Evolutionary conservation across 805 yeast species (phyloP).

Genomic region (Candida argentea): DNA sequence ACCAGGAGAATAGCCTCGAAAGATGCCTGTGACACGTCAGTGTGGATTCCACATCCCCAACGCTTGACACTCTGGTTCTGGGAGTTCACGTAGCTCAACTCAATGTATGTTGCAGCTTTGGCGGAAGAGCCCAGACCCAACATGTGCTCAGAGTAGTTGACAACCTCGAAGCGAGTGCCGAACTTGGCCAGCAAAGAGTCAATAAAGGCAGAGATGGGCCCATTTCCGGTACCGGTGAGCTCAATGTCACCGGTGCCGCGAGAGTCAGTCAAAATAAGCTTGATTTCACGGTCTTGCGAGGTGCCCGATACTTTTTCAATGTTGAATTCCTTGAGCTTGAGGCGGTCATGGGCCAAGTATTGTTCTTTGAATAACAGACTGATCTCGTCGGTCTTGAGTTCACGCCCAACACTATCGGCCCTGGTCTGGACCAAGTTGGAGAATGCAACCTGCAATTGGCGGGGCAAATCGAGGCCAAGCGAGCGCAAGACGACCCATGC

Average conservation of each 20-base stretch:
- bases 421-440: conserved; percentile 51
- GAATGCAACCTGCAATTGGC: conserved; percentile 59
- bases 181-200: conserved; percentile 50
- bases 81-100: conserved; percentile 27
- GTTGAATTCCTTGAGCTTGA: conserved; percentile 12
- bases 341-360: conserved; percentile 29
- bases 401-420: conserved; percentile 62
- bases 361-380: conserved; percentile 42
- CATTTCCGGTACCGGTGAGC: conserved; percentile 58
- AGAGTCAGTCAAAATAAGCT: conserved; percentile 9
- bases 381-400: conserved; percentile 59
- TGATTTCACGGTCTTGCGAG: conserved; percentile 12
- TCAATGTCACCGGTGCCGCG: conserved; percentile 8
- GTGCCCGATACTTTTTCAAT: conserved; percentile 8
- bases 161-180: conserved; percentile 48
- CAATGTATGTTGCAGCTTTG: conserved; percentile 69
- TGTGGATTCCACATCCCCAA: conserved; percentile 37
- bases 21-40: conserved; percentile 34
- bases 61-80: conserved; percentile 23
- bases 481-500: conserved; percentile 71
- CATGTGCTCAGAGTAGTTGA: conserved; percentile 62
- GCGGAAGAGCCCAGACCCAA: conserved; percentile 63
- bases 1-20: conserved; percentile 19
- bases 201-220: conserved; percentile 67
- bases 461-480: conserved; percentile 64